A percentile compares a stretch with the other conserved stretches of the same genome.
These are phyloP conservation scores for Coemansia biformis DNA, from an alignment of 192 early-diverging fungal species.

Conservation along the genomic window DNA sequence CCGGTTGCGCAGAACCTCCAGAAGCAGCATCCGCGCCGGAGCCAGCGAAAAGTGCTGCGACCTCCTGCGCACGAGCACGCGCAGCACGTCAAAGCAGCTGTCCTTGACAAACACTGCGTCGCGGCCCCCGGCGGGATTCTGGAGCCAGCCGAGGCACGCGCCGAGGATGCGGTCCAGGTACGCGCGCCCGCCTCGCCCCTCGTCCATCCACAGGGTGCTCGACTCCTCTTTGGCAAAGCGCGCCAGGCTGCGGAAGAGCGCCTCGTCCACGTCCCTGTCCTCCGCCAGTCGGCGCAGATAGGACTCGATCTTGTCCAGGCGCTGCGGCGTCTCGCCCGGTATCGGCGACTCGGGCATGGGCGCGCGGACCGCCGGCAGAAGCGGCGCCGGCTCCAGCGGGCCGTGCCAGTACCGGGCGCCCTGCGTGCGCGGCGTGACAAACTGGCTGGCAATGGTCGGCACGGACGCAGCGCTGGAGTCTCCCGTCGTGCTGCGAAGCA, in stretches of 20 bases:
- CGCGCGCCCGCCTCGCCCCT: conserved; percentile 18
- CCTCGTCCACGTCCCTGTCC: conserved; percentile 32
- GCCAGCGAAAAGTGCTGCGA: conserved; percentile 42
- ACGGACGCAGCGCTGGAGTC: conserved; percentile 7
- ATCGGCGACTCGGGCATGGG: conserved; percentile 28
- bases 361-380: conserved; percentile 1
- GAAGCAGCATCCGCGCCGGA: conserved; percentile 29
- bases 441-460: background rate
- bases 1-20: conserved; percentile 45
- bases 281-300: conserved; percentile 27
- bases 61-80: conserved; percentile 43
- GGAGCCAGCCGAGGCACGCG: conserved; percentile 45
- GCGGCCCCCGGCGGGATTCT: conserved; percentile 36
- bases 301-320: conserved; percentile 20
- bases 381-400: conserved; percentile 20
- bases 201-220: conserved; percentile 24
- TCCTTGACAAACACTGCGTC: conserved; percentile 47
- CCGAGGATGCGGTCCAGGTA: conserved; percentile 34
- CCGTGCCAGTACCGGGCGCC: conserved; percentile 47
- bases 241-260: conserved; percentile 45
- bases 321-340: conserved; percentile 35
- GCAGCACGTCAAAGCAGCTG: conserved; percentile 51
- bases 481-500: too few species aligned
- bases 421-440: conserved; percentile 43
- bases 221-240: conserved; percentile 51